These are phyloP conservation scores for Gossypium herbaceum DNA, from an alignment of 345 rosid species.

Conservation along the genomic window DNA sequence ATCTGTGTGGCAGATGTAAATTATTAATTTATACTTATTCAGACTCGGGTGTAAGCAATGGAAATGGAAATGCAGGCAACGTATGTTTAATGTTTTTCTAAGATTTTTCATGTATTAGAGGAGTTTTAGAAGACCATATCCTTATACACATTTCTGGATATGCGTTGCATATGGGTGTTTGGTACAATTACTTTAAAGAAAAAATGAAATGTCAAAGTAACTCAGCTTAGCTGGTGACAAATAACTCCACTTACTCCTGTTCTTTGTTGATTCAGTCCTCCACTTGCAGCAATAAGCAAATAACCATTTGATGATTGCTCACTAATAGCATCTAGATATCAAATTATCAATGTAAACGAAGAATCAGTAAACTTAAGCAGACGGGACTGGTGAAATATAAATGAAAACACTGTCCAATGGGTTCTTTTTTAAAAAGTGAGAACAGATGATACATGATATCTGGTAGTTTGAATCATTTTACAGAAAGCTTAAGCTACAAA, in stretches of 20 bases:
- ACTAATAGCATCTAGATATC: conserved; percentile 53
- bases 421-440: neutral
- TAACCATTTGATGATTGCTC: conserved; percentile 80
- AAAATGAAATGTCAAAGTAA: no score
- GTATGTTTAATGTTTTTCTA: no score
- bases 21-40: neutral
- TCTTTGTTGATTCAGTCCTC: conserved; percentile 96
- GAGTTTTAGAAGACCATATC: neutral
- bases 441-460: neutral
- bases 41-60: no score
- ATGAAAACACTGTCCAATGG: neutral
- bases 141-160: neutral
- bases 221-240: no score
- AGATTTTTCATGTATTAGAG: no score
- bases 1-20: conserved; percentile 45
- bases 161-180: neutral
- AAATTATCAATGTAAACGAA: conserved; percentile 17
- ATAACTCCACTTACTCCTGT: conserved; percentile 73
- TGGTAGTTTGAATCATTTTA: neutral
- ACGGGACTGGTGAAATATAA: neutral
- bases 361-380: neutral
- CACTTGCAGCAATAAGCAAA: conserved; percentile 95
- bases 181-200: no score
- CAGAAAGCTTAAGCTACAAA: neutral
- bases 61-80: no score